phyloP scores from a whole-genome alignment of 2,329 filamentous ascomycete species.

The Diplodia mutila region DNA sequence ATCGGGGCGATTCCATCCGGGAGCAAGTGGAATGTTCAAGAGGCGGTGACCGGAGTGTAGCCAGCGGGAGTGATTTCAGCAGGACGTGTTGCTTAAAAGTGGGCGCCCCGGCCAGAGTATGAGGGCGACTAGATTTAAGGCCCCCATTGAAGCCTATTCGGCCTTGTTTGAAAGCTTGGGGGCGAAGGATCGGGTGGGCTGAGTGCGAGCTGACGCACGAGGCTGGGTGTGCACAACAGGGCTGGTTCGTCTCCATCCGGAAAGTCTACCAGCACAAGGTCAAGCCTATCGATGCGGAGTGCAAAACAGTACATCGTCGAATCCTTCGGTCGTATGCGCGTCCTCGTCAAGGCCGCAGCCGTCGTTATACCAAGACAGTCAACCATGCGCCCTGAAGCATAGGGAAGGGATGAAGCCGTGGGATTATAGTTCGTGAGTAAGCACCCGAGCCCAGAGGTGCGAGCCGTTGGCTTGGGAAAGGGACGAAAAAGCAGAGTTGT shows the following conservation, averaged over 20 bases:
- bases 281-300: too few relatives aligned
- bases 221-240: not conserved
- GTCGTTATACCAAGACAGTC: too few relatives aligned
- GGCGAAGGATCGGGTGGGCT: not conserved
- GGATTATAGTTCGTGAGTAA: too few relatives aligned
- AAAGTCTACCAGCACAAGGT: not conserved
- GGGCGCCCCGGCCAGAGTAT: not conserved
- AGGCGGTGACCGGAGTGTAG: not conserved
- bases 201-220: slow-evolving; percentile 5
- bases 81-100: not conserved
- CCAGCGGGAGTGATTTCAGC: not conserved
- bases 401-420: too few relatives aligned
- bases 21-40: not conserved
- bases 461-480: not conserved
- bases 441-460: too few relatives aligned
- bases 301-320: too few relatives aligned
- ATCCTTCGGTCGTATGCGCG: too few relatives aligned
- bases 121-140: not conserved
- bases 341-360: too few relatives aligned
- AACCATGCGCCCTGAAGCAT: too few relatives aligned
- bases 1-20: not conserved
- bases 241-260: too few relatives aligned
- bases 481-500: too few relatives aligned
- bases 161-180: not conserved
- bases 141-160: not conserved